These are phyloP conservation scores for Trypanosoma boissoni DNA, from an alignment of 208 protist genomes.

Conservation along the genomic window DNA sequence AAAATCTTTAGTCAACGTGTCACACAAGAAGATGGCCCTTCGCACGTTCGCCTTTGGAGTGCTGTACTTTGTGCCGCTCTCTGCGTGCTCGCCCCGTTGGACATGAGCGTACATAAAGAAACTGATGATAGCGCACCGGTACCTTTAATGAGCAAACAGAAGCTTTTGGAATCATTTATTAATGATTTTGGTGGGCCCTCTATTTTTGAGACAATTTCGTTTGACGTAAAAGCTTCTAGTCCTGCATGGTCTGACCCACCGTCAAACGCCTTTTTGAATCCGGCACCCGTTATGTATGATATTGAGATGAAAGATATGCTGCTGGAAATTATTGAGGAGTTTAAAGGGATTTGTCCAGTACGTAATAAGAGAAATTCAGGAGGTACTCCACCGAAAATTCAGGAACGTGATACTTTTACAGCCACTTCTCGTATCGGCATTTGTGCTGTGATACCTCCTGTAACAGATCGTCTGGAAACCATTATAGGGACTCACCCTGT, in stretches of 20 bases:
- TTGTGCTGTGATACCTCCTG: not conserved
- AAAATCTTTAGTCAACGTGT: slow-evolving; percentile 41
- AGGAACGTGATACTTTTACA: not conserved
- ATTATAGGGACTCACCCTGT: no score
- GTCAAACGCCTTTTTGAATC: slow-evolving; percentile 38
- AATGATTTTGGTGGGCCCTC: slow-evolving; percentile 43
- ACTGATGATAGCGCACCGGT: not conserved
- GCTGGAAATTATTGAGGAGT: slow-evolving; percentile 15
- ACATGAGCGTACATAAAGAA: not conserved
- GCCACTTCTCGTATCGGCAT: not conserved
- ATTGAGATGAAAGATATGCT: slow-evolving; percentile 27
- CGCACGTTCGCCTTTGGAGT: slow-evolving; percentile 67
- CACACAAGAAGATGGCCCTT: slow-evolving; percentile 35
- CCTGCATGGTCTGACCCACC: slow-evolving; percentile 57
- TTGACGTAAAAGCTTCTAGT: slow-evolving; percentile 63
- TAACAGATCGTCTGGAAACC: not conserved
- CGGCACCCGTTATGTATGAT: slow-evolving; percentile 55
- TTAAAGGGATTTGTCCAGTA: slow-evolving; percentile 24
- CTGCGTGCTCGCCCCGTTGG: slow-evolving; percentile 24
- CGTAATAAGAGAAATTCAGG: not conserved
- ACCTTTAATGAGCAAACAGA: slow-evolving; percentile 1
- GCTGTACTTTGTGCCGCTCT: slow-evolving; percentile 50
- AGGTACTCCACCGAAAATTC: no score
- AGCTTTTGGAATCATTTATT: slow-evolving; percentile 46
- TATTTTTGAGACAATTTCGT: slow-evolving; percentile 69